Evolutionary conservation across 2,329 filamentous ascomycete species (phyloP), one percentile per base, ranked within the genome.

Genomic region (Ceratocystiopsis sp.): DNA sequence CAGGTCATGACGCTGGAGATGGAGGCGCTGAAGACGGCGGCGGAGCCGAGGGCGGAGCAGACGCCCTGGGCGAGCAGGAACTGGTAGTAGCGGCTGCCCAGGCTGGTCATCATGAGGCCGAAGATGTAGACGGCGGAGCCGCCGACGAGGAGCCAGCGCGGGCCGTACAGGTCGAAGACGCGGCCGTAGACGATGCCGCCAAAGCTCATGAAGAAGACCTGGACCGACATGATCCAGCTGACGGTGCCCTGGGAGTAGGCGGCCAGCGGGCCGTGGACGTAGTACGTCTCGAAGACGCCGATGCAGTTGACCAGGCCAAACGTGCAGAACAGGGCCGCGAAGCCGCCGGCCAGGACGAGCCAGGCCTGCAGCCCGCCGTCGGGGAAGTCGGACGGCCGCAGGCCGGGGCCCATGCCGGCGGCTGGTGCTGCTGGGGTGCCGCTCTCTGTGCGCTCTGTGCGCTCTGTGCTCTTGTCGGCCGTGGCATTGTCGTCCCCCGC

Each of bases 81-180:
- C 50, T 64, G 61, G 51, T 61, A 64, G 54, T 60, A 64, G 48
- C 60, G 35, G 36, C 52, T 53, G 11, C 53, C 54, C 16, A 78
- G 59, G 35, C 65, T 69, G 1, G 69, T 65, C 69, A 78, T 73
- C 72, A 79, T 78, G 11, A 78, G 53, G 5, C 69, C 68, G 43
- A 78, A 68, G 29, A 74, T 58, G 51, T 73, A 68, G 39, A 72
- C 52, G 35, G 74, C 53, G 2, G 66, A 67, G 40, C 73, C 73
- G 36, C 59, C 47, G 11, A 70, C 38, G 2, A 78, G 56, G 3
- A 80, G 59, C 46, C 61, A 68, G 37, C 66, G 64, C 1, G 75
- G 71, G 0, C 78, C 77, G 50, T 73, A 71, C 48, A 63, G 66
- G 52, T 81, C 78, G 50, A 68, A 78, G 2, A 55, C 15, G 11